phyloP scores from a whole-genome alignment of 2,329 filamentous ascomycete genomes.

The Cladosporium sp. region DNA sequence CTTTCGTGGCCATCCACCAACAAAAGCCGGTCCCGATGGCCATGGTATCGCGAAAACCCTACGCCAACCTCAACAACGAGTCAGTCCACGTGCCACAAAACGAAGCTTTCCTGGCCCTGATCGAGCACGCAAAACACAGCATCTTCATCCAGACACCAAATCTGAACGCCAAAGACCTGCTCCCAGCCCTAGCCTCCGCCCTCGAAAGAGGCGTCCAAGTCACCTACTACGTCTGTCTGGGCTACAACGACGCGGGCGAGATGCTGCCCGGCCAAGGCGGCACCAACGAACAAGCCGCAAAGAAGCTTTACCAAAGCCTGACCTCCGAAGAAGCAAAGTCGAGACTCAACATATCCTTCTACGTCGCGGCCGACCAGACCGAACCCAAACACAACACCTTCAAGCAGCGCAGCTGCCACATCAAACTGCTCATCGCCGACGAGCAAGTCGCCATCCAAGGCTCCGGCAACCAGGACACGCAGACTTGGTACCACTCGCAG shows the following conservation, averaged over 20 bases:
- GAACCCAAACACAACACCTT: slow-evolving; percentile 65
- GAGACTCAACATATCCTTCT: slow-evolving; percentile 62
- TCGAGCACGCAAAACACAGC: slow-evolving; percentile 61
- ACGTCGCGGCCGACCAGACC: slow-evolving; percentile 72
- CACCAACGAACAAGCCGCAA: slow-evolving; percentile 70
- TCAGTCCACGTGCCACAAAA: slow-evolving; percentile 70
- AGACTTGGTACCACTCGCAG: slow-evolving; percentile 75
- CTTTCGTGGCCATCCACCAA: slow-evolving; percentile 58
- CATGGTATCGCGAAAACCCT: slow-evolving; percentile 68
- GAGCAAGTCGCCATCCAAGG: slow-evolving; percentile 68
- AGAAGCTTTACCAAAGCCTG: slow-evolving; percentile 59
- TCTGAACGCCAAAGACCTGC: slow-evolving; percentile 68
- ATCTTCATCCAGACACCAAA: slow-evolving; percentile 81
- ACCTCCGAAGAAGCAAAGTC: slow-evolving; percentile 42
- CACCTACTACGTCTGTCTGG: slow-evolving; percentile 70
- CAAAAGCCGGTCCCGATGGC: slow-evolving; percentile 57
- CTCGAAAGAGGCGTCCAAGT: slow-evolving; percentile 68
- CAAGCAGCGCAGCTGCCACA: slow-evolving; percentile 69
- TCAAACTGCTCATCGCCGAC: slow-evolving; percentile 77
- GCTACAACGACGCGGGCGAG: slow-evolving; percentile 78
- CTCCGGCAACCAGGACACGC: slow-evolving; percentile 78
- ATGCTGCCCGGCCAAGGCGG: slow-evolving; percentile 74
- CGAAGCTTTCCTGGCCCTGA: slow-evolving; percentile 68
- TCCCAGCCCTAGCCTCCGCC: slow-evolving; percentile 64
- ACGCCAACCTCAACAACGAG: slow-evolving; percentile 62